A percentile compares a stretch with the other conserved stretches of the same genome.
Conservation (phyloP, 495 filamentous ascomycete genomes). For the Neurospora discreta region DNA sequence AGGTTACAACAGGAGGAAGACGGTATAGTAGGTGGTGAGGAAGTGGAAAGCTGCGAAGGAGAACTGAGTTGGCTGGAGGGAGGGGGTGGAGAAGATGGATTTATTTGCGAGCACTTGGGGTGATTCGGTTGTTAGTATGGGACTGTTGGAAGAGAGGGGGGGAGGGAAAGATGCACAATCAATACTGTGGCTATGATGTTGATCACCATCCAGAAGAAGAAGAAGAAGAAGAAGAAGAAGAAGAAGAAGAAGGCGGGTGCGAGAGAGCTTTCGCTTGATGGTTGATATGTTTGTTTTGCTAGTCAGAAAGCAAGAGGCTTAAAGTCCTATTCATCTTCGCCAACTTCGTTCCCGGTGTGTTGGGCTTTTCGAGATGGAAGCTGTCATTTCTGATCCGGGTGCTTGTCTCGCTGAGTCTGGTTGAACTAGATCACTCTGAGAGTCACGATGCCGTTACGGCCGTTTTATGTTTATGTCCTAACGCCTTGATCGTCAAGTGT, state of each 20-base stretch:
- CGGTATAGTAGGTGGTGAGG: slow-evolving; percentile 53
- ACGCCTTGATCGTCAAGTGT: not conserved
- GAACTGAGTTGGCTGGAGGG: slow-evolving; percentile 53
- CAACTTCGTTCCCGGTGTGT: slow-evolving; percentile 13
- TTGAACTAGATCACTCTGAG: slow-evolving; percentile 16
- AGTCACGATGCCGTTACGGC: slow-evolving; percentile 27
- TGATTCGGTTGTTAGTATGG: slow-evolving; percentile 4
- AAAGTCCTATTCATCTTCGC: slow-evolving; percentile 24
- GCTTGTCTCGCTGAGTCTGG: slow-evolving; percentile 12
- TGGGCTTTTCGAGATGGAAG: slow-evolving; percentile 11
- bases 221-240: no score
- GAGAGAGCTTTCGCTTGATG: slow-evolving; percentile 16
- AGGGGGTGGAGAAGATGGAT: slow-evolving; percentile 56
- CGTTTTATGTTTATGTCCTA: not conserved
- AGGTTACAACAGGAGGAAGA: slow-evolving; percentile 53
- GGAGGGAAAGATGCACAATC: slow-evolving; percentile 34
- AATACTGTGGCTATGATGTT: slow-evolving; percentile 52
- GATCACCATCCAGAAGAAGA: slow-evolving; percentile 43
- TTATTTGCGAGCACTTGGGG: slow-evolving; percentile 72
- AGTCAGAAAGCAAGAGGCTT: slow-evolving; percentile 18
- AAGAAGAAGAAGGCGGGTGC: slow-evolving; percentile 31
- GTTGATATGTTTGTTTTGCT: not conserved
- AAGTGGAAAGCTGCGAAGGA: slow-evolving; percentile 67
- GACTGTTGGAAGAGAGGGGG: not conserved
- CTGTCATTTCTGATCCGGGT: slow-evolving; percentile 7